A percentile compares a stretch with the other conserved stretches of the same genome.
Evolutionary conservation across 176 grass and related monocot genomes (phyloP).

Genomic region (Carex scoparia): DNA sequence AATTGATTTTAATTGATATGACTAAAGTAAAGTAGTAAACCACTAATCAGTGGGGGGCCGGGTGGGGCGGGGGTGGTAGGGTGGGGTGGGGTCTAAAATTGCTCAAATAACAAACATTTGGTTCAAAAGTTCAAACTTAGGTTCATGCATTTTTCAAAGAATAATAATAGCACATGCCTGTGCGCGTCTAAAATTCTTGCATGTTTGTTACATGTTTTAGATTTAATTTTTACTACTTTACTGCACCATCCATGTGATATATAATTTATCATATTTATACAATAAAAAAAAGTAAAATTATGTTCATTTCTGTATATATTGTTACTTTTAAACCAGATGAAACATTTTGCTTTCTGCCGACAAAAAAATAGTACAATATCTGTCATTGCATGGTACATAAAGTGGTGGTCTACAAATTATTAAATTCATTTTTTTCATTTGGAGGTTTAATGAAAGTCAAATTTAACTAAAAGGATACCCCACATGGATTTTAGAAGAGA

Average conservation of each 20-base stretch:
- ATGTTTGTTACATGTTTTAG: background rate
- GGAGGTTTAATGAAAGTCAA: background rate
- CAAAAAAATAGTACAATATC: background rate
- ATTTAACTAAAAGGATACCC: constrained; percentile 1
- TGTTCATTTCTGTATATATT: background rate
- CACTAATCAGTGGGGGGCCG: no score
- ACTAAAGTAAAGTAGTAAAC: no score
- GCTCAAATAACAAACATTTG: background rate
- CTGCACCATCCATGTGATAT: no score
- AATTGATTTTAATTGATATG: no score
- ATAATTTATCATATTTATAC: background rate
- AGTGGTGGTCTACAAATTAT: background rate
- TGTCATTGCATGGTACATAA: background rate
- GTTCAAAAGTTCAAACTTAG: background rate
- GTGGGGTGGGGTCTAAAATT: no score
- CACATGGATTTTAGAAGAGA: background rate
- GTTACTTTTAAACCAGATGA: background rate
- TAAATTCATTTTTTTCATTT: background rate
- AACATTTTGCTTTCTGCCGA: background rate
- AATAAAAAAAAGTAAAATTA: background rate
- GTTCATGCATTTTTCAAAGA: background rate
- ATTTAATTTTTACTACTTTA: background rate
- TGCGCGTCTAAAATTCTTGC: background rate
- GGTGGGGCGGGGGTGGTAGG: no score
- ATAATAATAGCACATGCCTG: background rate